Evolutionary conservation across 352 stramenopile genomes (phyloP).

Genomic region (Blastocystis sp.): DNA sequence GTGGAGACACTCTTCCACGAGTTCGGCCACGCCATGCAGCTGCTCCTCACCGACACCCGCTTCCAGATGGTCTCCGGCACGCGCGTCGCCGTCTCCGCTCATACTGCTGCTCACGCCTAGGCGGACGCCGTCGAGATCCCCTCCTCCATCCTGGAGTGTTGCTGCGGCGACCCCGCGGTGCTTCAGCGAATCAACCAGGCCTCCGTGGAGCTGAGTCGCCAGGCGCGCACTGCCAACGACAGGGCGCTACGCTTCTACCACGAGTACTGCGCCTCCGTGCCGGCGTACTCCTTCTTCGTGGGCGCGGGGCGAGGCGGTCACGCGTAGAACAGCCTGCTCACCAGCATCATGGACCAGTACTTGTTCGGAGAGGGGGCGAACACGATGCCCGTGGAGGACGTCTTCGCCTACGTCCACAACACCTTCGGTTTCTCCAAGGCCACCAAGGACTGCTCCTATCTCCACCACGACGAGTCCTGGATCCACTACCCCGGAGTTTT

Average conservation of each 20-base stretch:
- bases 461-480: neutral
- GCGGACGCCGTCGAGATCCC: slow-evolving; percentile 43
- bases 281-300: neutral
- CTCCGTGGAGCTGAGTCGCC: neutral
- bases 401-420: neutral
- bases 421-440: neutral
- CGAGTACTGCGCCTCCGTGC: neutral
- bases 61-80: slow-evolving; percentile 45
- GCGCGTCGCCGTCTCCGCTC: slow-evolving; percentile 3
- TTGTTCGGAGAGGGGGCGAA: slow-evolving; percentile 12
- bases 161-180: neutral
- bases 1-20: slow-evolving; percentile 41
- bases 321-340: neutral
- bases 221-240: neutral
- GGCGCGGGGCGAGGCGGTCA: neutral
- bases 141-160: slow-evolving; percentile 50
- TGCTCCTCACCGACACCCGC: slow-evolving; percentile 61
- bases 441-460: slow-evolving; percentile 1
- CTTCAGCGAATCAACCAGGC: neutral
- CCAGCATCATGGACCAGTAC: slow-evolving; percentile 16
- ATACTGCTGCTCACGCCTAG: neutral
- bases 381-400: neutral
- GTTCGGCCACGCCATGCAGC: slow-evolving; percentile 60
- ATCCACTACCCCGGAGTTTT: neutral
- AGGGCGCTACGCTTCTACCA: neutral